phyloP scores from a whole-genome alignment of 208 protist genomes.

The Crithidia sp. region DNA sequence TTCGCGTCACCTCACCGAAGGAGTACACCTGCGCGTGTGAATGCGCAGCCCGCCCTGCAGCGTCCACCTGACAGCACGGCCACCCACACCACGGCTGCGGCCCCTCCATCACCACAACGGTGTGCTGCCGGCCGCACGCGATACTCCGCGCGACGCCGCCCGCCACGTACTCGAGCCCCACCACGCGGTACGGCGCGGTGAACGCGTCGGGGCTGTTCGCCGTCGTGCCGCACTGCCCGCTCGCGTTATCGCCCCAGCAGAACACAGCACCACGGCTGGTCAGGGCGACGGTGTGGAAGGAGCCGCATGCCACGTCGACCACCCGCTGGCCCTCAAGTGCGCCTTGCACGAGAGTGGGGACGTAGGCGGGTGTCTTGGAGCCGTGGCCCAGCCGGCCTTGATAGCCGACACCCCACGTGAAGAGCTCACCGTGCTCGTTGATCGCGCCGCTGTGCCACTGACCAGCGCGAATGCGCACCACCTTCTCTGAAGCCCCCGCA shows the following conservation, averaged over 20 bases:
- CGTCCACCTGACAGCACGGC: conserved; percentile 61
- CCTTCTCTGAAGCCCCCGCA: conserved; percentile 12
- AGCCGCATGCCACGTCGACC: conserved; percentile 82
- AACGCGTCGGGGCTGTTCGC: conserved; percentile 54
- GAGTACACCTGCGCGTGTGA: conserved; percentile 75
- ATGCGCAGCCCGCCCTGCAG: conserved; percentile 31
- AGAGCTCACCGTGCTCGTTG: conserved; percentile 77
- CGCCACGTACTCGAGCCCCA: conserved; percentile 80
- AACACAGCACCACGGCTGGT: conserved; percentile 69
- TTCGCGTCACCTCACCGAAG: conserved; percentile 62
- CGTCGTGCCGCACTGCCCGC: conserved; percentile 72
- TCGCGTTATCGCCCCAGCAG: conserved; percentile 90
- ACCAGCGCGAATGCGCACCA: conserved; percentile 79
- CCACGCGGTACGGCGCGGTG: conserved; percentile 71
- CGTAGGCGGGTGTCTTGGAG: conserved; percentile 58
- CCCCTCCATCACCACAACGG: conserved; percentile 80
- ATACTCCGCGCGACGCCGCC: conserved; percentile 72
- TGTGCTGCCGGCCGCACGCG: conserved; percentile 89
- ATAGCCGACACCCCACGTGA: conserved; percentile 90
- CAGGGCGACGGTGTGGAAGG: conserved; percentile 85
- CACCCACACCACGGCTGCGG: conserved; percentile 71
- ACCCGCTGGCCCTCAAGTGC: conserved; percentile 65
- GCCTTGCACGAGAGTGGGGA: conserved; percentile 71
- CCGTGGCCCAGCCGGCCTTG: conserved; percentile 86
- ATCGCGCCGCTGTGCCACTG: conserved; percentile 90